Evolutionary conservation across 148 eudicot species (phyloP), one percentile per base, ranked within the genome.

Genomic region (Rhododendron molle): DNA sequence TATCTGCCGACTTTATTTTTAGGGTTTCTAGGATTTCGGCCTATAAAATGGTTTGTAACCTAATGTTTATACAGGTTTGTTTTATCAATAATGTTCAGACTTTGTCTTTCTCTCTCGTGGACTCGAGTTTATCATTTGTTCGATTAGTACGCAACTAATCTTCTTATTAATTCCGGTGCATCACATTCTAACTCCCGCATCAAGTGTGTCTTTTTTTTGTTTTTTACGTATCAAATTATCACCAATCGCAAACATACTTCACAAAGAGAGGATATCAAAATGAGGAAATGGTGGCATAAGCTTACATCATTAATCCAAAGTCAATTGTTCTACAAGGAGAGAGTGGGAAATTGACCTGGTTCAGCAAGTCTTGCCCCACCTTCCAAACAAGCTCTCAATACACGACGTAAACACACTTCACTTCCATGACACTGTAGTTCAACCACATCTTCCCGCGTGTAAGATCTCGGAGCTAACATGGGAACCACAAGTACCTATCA

Each of bases 361-460:
- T 97, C 95, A 52, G 99, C 98, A 87, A 95, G 95, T 86, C 90
- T 94, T 49, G 99, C 98, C 47, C 99, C 99, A 78, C 98, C 96
- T 71, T 97, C 98, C 72, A 97, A 90, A 83, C 99, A 97, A 80
- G 92, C 94, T 93, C 95, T 92, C 86, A 97, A 84, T 56, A 97
- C 98, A 85, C 99, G 98, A 18, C 89, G 93, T 71, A 97, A 87
- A 87, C 98, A 97, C 73, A 97, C 96, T 85, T 97, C 98, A 91
- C 89, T 95, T 15, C 99, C 99, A 93, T 97, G 99, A 89, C 99
- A 97, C 86, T 97, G 99, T 78, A 97, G 94, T 90, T 97, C 99
- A 81, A 97, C 88, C 90, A 97, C 98, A 88, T 97, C 99, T 88
- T 97, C 99, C 49, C 98, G 90, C 44, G 99, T 97, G 90, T 97